phyloP scores from a whole-genome alignment of 805 yeast species.

The Saccharomycopsis babjevae region DNA sequence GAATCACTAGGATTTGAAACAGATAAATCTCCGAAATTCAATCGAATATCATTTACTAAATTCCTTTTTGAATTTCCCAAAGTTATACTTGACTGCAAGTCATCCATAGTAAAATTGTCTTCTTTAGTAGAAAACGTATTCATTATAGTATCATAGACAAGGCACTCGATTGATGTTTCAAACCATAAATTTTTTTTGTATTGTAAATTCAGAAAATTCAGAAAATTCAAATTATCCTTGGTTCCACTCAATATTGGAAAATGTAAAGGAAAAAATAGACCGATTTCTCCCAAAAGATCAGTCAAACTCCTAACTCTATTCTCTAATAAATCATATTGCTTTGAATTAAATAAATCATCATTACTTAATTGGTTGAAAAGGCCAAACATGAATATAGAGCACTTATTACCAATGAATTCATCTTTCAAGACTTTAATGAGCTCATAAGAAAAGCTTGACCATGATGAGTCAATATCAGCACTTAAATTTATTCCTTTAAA shows the following conservation, averaged over 20 bases:
- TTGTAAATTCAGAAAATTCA: conserved; percentile 3
- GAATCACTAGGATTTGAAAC: neutral
- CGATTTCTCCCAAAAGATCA: conserved; percentile 36
- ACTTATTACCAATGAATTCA: conserved; percentile 48
- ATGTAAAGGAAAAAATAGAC: conserved; percentile 48
- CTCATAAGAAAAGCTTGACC: conserved; percentile 68
- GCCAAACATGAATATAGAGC: conserved; percentile 39
- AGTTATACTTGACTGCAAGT: conserved; percentile 32
- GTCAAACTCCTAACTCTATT: conserved; percentile 38
- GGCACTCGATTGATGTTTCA: conserved; percentile 27
- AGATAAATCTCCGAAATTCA: conserved; percentile 5
- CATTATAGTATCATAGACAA: conserved; percentile 37
- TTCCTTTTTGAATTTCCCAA: conserved; percentile 3
- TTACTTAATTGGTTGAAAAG: conserved; percentile 22
- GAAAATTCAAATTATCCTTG: neutral
- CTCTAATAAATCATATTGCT: conserved; percentile 19
- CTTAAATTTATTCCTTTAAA: conserved; percentile 61
- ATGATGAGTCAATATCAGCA: conserved; percentile 65
- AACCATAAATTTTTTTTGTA: conserved; percentile 31
- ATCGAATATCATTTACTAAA: neutral
- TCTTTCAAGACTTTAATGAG: conserved; percentile 51
- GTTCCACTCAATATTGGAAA: conserved; percentile 18
- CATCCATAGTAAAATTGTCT: conserved; percentile 30
- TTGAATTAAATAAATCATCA: conserved; percentile 7
- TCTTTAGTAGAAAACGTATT: conserved; percentile 31